Evolutionary conservation across 305 asterid species (phyloP).

Genomic region (Nicotiana rustica): DNA sequence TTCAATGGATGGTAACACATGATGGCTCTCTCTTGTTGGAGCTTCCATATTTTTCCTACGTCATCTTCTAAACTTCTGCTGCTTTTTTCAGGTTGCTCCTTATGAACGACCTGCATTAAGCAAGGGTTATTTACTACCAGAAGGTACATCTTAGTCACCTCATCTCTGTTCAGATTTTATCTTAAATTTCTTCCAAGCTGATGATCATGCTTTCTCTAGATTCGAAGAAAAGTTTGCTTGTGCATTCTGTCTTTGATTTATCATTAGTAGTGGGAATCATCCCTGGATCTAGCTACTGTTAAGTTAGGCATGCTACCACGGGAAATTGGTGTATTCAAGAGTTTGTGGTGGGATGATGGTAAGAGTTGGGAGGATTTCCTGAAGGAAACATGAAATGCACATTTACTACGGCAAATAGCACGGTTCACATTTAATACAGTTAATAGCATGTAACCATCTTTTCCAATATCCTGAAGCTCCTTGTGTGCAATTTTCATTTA

Average conservation of each 20-base stretch:
- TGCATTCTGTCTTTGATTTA: background rate
- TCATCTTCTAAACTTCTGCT: constrained; percentile 22
- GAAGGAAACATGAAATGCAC: background rate
- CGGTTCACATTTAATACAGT: background rate
- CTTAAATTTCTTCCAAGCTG: constrained; percentile 15
- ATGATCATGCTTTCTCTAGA: constrained; percentile 23
- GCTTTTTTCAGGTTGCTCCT: constrained; percentile 80
- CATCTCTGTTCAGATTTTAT: background rate
- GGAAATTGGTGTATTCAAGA: constrained; percentile 8
- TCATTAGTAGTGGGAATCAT: background rate
- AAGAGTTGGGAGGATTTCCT: constrained; percentile 1
- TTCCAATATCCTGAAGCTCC: background rate
- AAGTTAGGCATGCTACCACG: background rate
- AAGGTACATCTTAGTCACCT: constrained; percentile 60
- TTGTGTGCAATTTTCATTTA: background rate
- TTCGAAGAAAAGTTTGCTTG: background rate
- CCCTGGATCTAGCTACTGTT: background rate
- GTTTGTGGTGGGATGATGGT: background rate
- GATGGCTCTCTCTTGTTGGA: constrained; percentile 8
- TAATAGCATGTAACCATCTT: background rate
- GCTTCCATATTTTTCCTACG: background rate
- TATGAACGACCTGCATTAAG: constrained; percentile 98
- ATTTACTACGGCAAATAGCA: background rate
- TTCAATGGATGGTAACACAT: constrained; percentile 1
- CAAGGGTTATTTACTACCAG: constrained; percentile 93